Conservation (phyloP, 768 basidiomycete genomes). For the Russula virescens region DNA sequence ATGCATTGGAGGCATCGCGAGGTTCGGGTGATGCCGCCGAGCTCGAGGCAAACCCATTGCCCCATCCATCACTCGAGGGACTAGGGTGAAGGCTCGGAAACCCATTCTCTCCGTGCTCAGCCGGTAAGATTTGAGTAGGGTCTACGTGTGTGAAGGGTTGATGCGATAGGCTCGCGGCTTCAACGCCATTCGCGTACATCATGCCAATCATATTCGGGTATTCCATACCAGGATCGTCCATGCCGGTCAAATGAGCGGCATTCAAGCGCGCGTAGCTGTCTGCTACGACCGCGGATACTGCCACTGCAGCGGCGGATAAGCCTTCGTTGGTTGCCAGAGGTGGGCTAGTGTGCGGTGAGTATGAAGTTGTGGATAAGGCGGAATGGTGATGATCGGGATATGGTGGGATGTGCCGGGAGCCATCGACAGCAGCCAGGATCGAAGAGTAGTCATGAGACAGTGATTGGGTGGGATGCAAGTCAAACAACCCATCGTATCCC, state of each 20-base stretch:
- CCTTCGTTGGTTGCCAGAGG: constrained; percentile 39
- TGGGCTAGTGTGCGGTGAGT: constrained; percentile 35
- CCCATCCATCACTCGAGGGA: constrained; percentile 77
- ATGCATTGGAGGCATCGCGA: constrained; percentile 60
- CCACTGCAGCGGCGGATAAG: constrained; percentile 58
- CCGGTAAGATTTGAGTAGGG: constrained; percentile 78
- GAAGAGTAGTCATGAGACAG: constrained; percentile 33
- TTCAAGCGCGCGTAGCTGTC: constrained; percentile 67
- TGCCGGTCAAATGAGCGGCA: constrained; percentile 44
- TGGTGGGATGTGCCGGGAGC: constrained; percentile 23
- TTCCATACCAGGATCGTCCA: constrained; percentile 55
- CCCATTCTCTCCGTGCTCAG: constrained; percentile 37
- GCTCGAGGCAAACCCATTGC: constrained; percentile 58
- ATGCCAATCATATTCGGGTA: constrained; percentile 64
- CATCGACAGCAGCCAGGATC: constrained; percentile 24
- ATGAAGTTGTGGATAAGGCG: constrained; percentile 30
- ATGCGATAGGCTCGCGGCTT: constrained; percentile 36
- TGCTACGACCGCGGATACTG: constrained; percentile 63
- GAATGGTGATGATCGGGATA: constrained; percentile 26
- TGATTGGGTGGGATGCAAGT: constrained; percentile 30
- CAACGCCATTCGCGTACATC: constrained; percentile 49
- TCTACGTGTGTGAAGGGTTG: constrained; percentile 76
- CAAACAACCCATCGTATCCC: constrained; percentile 53
- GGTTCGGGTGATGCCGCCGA: constrained; percentile 73
- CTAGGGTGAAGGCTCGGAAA: constrained; percentile 60